Percentiles rank a stretch among this genome's conserved stretches.
Conservation (phyloP, 2,329 filamentous ascomycete species). For the Colletotrichum navitas region DNA sequence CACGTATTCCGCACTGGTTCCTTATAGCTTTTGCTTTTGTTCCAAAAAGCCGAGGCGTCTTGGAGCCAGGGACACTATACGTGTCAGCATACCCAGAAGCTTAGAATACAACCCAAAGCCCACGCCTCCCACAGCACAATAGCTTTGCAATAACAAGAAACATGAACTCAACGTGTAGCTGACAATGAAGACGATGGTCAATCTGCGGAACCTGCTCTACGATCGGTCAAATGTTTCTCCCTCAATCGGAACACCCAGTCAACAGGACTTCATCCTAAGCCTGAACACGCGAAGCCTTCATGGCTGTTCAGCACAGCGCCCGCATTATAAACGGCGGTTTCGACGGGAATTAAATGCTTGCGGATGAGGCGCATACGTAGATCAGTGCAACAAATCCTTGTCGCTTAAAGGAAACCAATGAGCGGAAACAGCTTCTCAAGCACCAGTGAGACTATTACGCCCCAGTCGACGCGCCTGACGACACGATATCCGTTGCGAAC, state of each 20-base stretch:
- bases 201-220: conserved; percentile 62
- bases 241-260: conserved; percentile 69
- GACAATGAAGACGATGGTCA: conserved; percentile 65
- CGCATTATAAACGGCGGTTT: background rate
- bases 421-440: too few species aligned
- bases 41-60: background rate
- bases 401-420: background rate
- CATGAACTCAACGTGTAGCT: conserved; percentile 61
- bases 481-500: background rate
- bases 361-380: background rate
- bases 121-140: background rate
- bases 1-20: background rate
- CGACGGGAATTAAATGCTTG: background rate
- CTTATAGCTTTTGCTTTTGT: background rate
- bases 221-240: conserved; percentile 62
- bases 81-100: background rate
- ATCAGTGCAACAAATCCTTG: background rate
- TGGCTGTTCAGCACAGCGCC: background rate
- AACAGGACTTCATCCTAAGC: conserved; percentile 59
- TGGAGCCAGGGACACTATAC: background rate
- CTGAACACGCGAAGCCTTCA: conserved; percentile 48
- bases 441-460: too few species aligned
- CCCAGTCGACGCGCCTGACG: background rate
- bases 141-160: background rate
- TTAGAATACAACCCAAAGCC: background rate